Evolutionary conservation across 306 rosid species (phyloP).

Genomic region (Aeschynomene evenia): DNA sequence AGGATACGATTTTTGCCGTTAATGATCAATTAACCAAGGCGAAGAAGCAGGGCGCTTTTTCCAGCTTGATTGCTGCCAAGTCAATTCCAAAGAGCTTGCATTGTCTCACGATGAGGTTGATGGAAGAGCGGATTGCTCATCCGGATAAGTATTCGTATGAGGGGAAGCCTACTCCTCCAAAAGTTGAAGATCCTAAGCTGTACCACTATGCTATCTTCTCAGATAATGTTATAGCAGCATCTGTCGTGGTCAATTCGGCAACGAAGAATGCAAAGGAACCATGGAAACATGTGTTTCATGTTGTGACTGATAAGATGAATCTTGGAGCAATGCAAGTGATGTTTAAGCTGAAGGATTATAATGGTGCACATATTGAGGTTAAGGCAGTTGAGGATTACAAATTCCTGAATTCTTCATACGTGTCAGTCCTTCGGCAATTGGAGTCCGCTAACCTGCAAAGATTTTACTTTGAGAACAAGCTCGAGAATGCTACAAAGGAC

Average conservation of each 20-base stretch:
- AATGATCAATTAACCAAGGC: conserved; percentile 84
- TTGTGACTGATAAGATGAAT: conserved; percentile 89
- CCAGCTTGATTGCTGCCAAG: conserved; percentile 85
- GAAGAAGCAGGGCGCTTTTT: conserved; percentile 95
- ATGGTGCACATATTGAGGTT: conserved; percentile 75
- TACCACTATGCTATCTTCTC: conserved; percentile 87
- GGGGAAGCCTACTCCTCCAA: conserved; percentile 57
- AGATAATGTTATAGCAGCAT: conserved; percentile 75
- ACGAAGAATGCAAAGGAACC: conserved; percentile 81
- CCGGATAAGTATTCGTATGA: conserved; percentile 61
- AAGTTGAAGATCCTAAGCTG: conserved; percentile 68
- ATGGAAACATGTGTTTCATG: conserved; percentile 85
- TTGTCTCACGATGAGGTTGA: conserved; percentile 69
- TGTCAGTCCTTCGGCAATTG: conserved; percentile 72
- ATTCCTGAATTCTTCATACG: conserved; percentile 76
- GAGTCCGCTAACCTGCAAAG: conserved; percentile 71
- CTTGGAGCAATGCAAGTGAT: conserved; percentile 93
- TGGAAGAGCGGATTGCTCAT: conserved; percentile 75
- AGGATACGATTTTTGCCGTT: conserved; percentile 85
- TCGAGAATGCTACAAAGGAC: conserved; percentile 84
- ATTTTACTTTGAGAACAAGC: conserved; percentile 82
- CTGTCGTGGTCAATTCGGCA: conserved; percentile 83
- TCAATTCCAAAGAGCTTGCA: conserved; percentile 80
- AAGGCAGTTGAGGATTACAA: conserved; percentile 88
- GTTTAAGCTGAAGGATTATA: conserved; percentile 71